Evolutionary conservation across 306 rosid species (phyloP), one percentile per base, ranked within the genome.

Genomic region (Delonix regia): DNA sequence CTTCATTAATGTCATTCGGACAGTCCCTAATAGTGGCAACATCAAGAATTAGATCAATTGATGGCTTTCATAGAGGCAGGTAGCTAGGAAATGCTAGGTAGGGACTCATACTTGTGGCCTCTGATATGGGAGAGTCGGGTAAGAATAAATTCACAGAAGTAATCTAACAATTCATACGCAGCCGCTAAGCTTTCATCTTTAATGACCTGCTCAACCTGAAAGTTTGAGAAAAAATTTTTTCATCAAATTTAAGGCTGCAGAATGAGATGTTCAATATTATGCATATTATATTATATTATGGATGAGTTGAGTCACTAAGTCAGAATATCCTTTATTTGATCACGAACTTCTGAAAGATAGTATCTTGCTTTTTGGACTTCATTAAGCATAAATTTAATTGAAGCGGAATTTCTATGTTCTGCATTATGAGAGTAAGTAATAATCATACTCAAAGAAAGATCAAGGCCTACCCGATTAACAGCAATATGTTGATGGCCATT

Each of bases 1-100:
- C 97, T 87, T 89, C 97, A 13, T 88, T 94, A 4, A 94, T 78
- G 49, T 92, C 97, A 82, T 88, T 78, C 24, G 98, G 97, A 69
- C 89, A 82, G 24, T 84, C 87, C 90, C 90, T 86, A 39, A 11
- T 16, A 41, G 30, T 42, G 47, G 28, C 16, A 45, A 49, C 0
- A 56, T 60, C 4, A 76, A 70, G 13, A 25, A 65, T 70, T 59
- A 45, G 39, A 65, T 39, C 71, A 62, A 62, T n/a, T n/a, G n/a
- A n/a, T 62, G 69, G 38, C 9, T 38, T 64, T 36, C 21, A 36
- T 38, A 64, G 28, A 64, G 25, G 48, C 15, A 38, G 24, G 22
- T 61, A n/a, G 49, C 49, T 19, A 19, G 45, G 19, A 64, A 33
- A 38, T n/a, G 53, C 8, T 72, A 66, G 55, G 27, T 72, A 66